phyloP scores from a whole-genome alignment of 2,329 filamentous ascomycete genomes.

The Cytospora piceae region DNA sequence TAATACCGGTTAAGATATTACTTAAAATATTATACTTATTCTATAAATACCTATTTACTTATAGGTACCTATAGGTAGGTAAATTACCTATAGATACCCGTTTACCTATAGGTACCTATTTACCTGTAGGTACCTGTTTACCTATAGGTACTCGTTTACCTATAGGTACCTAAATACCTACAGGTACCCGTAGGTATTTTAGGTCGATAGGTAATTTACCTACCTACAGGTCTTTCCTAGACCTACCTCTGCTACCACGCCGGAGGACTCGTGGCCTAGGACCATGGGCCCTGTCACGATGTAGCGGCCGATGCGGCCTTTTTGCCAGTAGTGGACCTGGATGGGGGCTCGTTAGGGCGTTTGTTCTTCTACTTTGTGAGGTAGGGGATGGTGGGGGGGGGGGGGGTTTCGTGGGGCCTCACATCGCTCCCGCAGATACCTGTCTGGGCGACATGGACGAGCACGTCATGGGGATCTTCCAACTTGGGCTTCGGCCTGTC shows the following conservation, averaged over 20 bases:
- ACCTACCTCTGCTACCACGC: slow-evolving; percentile 46
- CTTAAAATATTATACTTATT: too few species aligned
- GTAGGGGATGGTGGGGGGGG: not conserved
- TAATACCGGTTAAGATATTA: too few species aligned
- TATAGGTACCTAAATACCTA: too few species aligned
- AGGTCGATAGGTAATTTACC: too few species aligned
- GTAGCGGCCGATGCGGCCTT: slow-evolving; percentile 52
- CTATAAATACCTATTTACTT: too few species aligned
- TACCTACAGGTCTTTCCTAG: too few species aligned
- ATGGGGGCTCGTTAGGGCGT: not conserved
- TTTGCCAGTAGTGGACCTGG: slow-evolving; percentile 46
- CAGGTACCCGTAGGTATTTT: too few species aligned
- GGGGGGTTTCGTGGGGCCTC: not conserved
- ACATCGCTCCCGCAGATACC: slow-evolving; percentile 53
- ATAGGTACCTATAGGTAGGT: too few species aligned
- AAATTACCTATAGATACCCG: too few species aligned
- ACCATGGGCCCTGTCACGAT: slow-evolving; percentile 48
- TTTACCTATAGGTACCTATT: too few species aligned
- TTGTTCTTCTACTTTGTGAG: not conserved
- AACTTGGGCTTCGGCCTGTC: slow-evolving; percentile 46
- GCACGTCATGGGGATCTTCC: slow-evolving; percentile 44
- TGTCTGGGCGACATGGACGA: slow-evolving; percentile 48
- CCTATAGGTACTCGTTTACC: too few species aligned
- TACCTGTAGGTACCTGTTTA: too few species aligned
- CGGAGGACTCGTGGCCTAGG: slow-evolving; percentile 51